phyloP scores from a whole-genome alignment of 1,284 basidiomycete genomes.

The Marasmius sp. region DNA sequence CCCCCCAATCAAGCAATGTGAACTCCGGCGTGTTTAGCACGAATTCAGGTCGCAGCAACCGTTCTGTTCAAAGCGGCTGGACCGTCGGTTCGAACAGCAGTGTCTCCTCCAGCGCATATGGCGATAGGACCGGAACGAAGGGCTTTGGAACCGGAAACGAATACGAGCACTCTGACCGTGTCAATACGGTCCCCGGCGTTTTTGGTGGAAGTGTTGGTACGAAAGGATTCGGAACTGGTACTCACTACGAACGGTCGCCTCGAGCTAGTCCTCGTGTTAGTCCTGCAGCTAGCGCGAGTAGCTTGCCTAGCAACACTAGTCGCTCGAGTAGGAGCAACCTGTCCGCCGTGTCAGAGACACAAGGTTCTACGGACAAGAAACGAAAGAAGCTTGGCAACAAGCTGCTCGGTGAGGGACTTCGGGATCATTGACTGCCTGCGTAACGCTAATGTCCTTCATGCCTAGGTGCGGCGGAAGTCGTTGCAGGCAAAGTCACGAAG shows the following conservation, averaged over 20 bases:
- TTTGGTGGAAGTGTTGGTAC: neutral
- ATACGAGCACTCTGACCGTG: neutral
- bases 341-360: neutral
- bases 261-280: neutral
- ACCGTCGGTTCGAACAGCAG: neutral
- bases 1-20: neutral
- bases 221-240: conserved; percentile 4
- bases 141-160: conserved; percentile 3
- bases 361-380: neutral
- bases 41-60: neutral
- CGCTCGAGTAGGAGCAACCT: neutral
- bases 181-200: neutral
- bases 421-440: neutral
- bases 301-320: neutral
- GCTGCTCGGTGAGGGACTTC: neutral
- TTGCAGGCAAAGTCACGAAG: conserved; percentile 9
- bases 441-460: neutral
- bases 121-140: conserved; percentile 4
- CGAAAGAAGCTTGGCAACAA: neutral
- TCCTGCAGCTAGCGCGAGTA: neutral
- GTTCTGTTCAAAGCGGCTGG: neutral
- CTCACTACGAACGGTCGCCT: neutral
- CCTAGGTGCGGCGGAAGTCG: conserved; percentile 8
- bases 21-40: neutral
- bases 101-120: neutral